Evolutionary conservation across 306 rosid species (phyloP), one percentile per base, ranked within the genome.

Genomic region (Benincasa hispida): DNA sequence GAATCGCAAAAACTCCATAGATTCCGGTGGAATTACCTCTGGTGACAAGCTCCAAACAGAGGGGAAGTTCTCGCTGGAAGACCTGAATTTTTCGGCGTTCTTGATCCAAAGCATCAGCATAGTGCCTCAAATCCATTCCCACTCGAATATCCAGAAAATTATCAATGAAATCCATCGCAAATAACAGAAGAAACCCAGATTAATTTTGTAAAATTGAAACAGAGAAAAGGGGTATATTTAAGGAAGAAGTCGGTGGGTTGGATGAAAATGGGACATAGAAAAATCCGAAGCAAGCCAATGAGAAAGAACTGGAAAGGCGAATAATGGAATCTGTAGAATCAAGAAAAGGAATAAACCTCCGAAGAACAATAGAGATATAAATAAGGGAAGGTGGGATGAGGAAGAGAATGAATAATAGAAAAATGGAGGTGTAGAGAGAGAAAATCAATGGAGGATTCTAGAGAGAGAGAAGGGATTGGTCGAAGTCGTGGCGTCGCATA

Each of bases 401-500:
- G 42, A 61, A 61, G 68, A 17, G 41, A 17, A 61, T 28, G 39
- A 30, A 60, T 50, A 5, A 5, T 50, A 60, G 22, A 62, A 30
- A 15, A 59, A 53, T 62, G 24, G 69, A 62, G 69, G 11, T 63
- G 32, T 32, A 18, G 22, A 48, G 57, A 34, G 62, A 57, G 30
- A 48, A 53, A 55, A 62, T 61, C 5, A 27, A 65, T 27, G 42
- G 76, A 27, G 55, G 61, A 63, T 30, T 54, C 27, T 60, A 45
- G 56, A 35, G 74, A 34, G 73, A 57, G 18, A 63, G 72, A 41
- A 5, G 79, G 77, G 47, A 45, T 47, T 34, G 67, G 79, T 68
- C 93, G 80, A 87, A 80, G 89, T 87, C 98, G 97, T 80, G 96
- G 81, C 93, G 93, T 93, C 97, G 96, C 97, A 78, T 90, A 89